phyloP scores from a whole-genome alignment of 179 eudicot genomes.

The Carnegiea gigantea region DNA sequence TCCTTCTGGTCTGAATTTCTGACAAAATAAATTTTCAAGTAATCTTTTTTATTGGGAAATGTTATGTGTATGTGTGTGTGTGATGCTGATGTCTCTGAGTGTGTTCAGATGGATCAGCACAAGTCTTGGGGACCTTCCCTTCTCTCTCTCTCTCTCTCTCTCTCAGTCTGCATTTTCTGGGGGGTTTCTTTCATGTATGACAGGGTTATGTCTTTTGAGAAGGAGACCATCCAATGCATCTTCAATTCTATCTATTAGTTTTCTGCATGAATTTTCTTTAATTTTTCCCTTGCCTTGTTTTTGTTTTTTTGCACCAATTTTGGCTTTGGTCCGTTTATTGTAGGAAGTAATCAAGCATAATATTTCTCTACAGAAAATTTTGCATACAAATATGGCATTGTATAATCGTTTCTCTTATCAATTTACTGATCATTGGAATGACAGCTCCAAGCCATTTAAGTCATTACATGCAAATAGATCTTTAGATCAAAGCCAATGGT shows the following conservation, averaged over 20 bases:
- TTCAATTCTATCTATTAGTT: background rate
- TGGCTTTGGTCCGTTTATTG: background rate
- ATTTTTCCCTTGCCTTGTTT: background rate
- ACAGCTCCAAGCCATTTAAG: background rate
- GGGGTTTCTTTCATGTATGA: background rate
- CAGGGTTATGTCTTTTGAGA: constrained; percentile 22
- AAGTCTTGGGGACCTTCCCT: constrained; percentile 31
- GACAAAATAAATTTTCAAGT: constrained; percentile 23
- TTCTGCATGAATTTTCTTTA: background rate
- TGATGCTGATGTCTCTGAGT: constrained; percentile 7
- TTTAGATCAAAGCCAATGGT: too few species aligned
- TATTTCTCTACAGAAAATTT: background rate
- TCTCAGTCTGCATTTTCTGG: background rate
- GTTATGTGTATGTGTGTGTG: constrained; percentile 10
- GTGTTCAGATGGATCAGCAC: constrained; percentile 35
- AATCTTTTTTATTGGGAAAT: constrained; percentile 33
- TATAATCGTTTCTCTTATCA: too few species aligned
- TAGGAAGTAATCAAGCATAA: background rate
- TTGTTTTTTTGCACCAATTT: background rate
- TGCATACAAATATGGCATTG: background rate
- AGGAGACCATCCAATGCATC: constrained; percentile 25
- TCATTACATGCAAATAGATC: background rate
- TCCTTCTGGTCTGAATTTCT: constrained; percentile 6
- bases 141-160: background rate
- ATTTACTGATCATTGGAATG: background rate